A percentile compares a stretch with the other conserved stretches of the same genome.
These are phyloP conservation scores for Drosera capensis DNA, from an alignment of 148 eudicot species.

Conservation along the genomic window DNA sequence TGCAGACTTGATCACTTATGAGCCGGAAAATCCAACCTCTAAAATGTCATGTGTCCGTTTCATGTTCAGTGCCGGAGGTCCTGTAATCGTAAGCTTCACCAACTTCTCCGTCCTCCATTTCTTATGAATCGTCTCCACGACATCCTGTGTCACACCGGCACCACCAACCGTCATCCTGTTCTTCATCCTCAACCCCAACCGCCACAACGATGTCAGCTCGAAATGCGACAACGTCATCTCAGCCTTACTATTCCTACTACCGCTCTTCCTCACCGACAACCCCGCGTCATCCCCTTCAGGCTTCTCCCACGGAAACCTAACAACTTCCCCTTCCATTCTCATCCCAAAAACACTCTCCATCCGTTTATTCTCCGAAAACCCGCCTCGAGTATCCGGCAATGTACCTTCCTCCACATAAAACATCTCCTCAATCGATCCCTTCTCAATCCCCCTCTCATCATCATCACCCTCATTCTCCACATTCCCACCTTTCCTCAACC, in stretches of 20 bases:
- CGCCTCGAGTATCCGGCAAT: constrained; percentile 67
- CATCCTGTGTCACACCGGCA: constrained; percentile 51
- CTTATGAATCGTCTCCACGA: constrained; percentile 56
- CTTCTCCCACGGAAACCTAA: constrained; percentile 89
- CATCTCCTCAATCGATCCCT: constrained; percentile 88
- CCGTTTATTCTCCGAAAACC: constrained; percentile 46
- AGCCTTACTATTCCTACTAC: constrained; percentile 62
- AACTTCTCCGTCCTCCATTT: constrained; percentile 72
- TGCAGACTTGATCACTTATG: no score
- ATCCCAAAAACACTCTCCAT: constrained; percentile 28
- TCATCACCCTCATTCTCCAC: constrained; percentile 43
- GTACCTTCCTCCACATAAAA: constrained; percentile 82
- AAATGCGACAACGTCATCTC: constrained; percentile 76
- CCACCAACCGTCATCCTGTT: constrained; percentile 55
- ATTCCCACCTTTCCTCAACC: constrained; percentile 72
- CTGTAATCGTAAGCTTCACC: constrained; percentile 71
- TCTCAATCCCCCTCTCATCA: constrained; percentile 38
- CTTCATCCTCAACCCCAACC: constrained; percentile 48
- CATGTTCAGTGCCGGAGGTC: constrained; percentile 91
- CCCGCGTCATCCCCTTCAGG: constrained; percentile 18
- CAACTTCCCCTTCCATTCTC: constrained; percentile 33
- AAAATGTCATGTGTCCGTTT: constrained; percentile 75
- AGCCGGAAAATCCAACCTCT: constrained; percentile 42
- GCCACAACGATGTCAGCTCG: constrained; percentile 58
- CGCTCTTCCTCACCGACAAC: constrained; percentile 37